Conservation (phyloP, 2,329 filamentous ascomycete genomes). For the Tricladium varicosporioides region DNA sequence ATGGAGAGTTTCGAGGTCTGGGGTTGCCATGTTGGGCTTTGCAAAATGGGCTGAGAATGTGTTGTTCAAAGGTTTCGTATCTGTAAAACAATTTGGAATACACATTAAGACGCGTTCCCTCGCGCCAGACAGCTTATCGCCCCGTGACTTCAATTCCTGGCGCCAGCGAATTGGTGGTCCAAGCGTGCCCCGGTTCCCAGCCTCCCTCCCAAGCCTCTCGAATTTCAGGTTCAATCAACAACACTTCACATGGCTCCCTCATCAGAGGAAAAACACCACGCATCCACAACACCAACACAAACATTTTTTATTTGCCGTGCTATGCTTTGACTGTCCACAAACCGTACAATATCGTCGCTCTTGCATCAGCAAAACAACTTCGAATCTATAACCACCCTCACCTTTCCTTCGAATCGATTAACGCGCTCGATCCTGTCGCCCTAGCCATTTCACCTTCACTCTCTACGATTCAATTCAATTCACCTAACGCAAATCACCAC, state of each 20-base stretch:
- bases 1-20: conserved; percentile 49
- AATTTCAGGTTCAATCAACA: neutral
- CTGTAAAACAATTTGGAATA: neutral
- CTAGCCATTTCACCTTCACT: too few species aligned
- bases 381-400: neutral
- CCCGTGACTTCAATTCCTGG: neutral
- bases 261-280: neutral
- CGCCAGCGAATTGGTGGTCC: too few species aligned
- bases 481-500: too few species aligned
- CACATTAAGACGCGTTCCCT: neutral
- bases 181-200: too few species aligned
- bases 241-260: neutral
- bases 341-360: too few species aligned
- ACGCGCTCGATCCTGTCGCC: too few species aligned
- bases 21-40: conserved; percentile 35
- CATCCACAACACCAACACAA: neutral
- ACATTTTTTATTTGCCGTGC: neutral
- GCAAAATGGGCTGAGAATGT: neutral
- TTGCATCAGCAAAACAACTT: neutral
- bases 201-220: neutral
- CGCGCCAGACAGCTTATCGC: neutral
- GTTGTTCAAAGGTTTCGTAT: conserved; percentile 2
- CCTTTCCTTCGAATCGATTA: neutral
- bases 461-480: too few species aligned
- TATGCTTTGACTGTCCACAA: neutral